phyloP scores from a whole-genome alignment of 495 filamentous ascomycete genomes.

The Aspergillus mulundensis region DNA sequence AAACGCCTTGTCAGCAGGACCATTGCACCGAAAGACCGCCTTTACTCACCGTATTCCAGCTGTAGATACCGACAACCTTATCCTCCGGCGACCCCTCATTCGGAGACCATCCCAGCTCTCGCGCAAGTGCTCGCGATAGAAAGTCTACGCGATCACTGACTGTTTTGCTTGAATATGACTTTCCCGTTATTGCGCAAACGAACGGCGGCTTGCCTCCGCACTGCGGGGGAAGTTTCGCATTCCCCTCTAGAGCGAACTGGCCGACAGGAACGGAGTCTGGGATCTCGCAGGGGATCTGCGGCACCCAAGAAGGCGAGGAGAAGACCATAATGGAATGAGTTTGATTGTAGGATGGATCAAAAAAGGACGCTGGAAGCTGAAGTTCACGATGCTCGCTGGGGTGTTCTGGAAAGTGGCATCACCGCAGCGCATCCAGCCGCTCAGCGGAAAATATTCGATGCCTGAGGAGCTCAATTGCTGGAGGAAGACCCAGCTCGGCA shows the following conservation, averaged over 20 bases:
- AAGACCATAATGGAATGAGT: conserved; percentile 8
- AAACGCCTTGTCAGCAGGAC: too few relatives aligned
- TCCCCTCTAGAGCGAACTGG: conserved; percentile 11
- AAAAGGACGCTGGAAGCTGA: neutral
- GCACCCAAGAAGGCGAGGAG: conserved; percentile 9
- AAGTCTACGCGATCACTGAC: conserved; percentile 7
- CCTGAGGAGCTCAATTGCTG: neutral
- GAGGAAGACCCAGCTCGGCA: neutral
- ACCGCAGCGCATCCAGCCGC: neutral
- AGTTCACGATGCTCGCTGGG: neutral
- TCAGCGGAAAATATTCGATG: neutral
- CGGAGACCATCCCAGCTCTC: conserved; percentile 13
- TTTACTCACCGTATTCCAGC: conserved; percentile 14
- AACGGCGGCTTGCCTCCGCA: conserved; percentile 5
- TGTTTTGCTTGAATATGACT: conserved; percentile 1
- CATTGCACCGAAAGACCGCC: too few relatives aligned
- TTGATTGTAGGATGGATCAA: neutral
- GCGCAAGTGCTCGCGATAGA: conserved; percentile 8
- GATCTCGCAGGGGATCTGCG: conserved; percentile 11
- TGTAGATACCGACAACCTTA: conserved; percentile 45
- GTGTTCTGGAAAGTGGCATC: neutral
- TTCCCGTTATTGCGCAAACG: conserved; percentile 11
- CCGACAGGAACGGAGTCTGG: conserved; percentile 13
- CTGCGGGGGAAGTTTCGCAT: conserved; percentile 6
- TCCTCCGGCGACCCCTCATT: conserved; percentile 22